Percentiles rank a stretch among this genome's conserved stretches.
phyloP scores from a whole-genome alignment of 768 basidiomycete species.

The Gelatoporia subvermispora region DNA sequence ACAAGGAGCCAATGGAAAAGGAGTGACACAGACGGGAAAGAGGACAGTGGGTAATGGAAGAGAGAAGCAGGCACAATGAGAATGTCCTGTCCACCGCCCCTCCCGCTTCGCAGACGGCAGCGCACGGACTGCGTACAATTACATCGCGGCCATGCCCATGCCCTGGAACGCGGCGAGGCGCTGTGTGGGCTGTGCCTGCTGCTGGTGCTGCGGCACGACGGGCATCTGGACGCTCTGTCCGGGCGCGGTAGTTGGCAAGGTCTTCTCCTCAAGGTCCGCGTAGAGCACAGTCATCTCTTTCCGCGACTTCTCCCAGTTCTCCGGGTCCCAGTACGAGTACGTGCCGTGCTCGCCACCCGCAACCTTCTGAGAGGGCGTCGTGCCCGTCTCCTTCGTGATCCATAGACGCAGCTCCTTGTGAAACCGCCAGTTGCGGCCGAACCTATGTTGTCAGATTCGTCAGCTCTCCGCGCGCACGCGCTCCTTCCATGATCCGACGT shows the following conservation, averaged over 20 bases:
- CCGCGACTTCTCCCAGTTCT: constrained; percentile 71
- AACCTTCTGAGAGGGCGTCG: constrained; percentile 70
- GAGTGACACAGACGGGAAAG: constrained; percentile 7
- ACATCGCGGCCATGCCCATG: constrained; percentile 49
- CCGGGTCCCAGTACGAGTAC: constrained; percentile 88
- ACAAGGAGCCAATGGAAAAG: constrained; percentile 1
- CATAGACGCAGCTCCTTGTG: constrained; percentile 86
- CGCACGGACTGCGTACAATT: constrained; percentile 10
- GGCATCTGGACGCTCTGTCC: constrained; percentile 27
- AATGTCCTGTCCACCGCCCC: constrained; percentile 4
- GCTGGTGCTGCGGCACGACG: constrained; percentile 27
- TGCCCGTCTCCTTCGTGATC: constrained; percentile 86
- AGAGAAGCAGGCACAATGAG: not conserved
- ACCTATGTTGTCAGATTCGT: constrained; percentile 41
- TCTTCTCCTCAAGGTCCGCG: constrained; percentile 72
- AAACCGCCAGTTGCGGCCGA: constrained; percentile 93
- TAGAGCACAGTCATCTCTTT: constrained; percentile 77
- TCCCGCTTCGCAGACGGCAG: not conserved
- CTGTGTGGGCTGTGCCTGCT: constrained; percentile 14
- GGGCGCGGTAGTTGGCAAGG: constrained; percentile 50
- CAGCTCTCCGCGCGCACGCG: not conserved
- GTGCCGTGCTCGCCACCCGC: constrained; percentile 81
- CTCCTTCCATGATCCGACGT: constrained; percentile 31
- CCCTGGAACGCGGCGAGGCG: constrained; percentile 38
- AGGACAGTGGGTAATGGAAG: not conserved